A percentile compares a stretch with the other conserved stretches of the same genome.
phyloP scores from a whole-genome alignment of 805 yeast species.

The Suhomyces sp. region DNA sequence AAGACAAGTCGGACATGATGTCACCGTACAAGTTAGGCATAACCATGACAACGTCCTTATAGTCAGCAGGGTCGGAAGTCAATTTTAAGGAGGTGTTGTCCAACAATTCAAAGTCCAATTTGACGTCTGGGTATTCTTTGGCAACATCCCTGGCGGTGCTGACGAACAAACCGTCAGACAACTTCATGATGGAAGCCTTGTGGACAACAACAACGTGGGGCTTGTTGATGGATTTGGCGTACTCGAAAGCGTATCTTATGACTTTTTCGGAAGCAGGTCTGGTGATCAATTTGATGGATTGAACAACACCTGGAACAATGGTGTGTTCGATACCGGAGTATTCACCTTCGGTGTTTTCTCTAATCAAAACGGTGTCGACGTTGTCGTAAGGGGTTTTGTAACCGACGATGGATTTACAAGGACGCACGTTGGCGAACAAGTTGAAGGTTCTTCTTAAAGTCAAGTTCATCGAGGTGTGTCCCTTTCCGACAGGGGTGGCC shows the following conservation, averaged over 20 bases:
- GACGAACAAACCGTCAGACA: constrained; percentile 95
- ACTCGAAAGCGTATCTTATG: constrained; percentile 94
- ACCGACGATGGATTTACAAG: constrained; percentile 91
- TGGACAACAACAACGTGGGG: constrained; percentile 91
- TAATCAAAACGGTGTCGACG: constrained; percentile 92
- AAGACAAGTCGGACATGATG: constrained; percentile 95
- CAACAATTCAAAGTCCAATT: constrained; percentile 79
- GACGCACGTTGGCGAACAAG: constrained; percentile 95
- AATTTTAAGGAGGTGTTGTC: constrained; percentile 93
- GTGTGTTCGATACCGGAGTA: constrained; percentile 99
- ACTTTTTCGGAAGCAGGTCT: constrained; percentile 95
- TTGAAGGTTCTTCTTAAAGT: constrained; percentile 96
- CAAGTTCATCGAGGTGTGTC: constrained; percentile 95
- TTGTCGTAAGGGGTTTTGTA: constrained; percentile 85
- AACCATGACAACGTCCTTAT: constrained; percentile 88
- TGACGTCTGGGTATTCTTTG: constrained; percentile 87
- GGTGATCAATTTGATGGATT: constrained; percentile 95
- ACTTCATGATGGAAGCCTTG: constrained; percentile 97
- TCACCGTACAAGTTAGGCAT: constrained; percentile 99
- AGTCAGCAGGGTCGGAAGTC: constrained; percentile 84
- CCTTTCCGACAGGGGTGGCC: constrained; percentile 98
- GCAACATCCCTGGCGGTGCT: constrained; percentile 86
- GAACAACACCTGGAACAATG: constrained; percentile 97
- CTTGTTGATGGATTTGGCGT: constrained; percentile 85
- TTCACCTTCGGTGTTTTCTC: constrained; percentile 99